A percentile compares a stretch with the other conserved stretches of the same genome.
These are phyloP conservation scores for Asterochloris sp. DNA, from an alignment of 139 green algal species.

Conservation along the genomic window DNA sequence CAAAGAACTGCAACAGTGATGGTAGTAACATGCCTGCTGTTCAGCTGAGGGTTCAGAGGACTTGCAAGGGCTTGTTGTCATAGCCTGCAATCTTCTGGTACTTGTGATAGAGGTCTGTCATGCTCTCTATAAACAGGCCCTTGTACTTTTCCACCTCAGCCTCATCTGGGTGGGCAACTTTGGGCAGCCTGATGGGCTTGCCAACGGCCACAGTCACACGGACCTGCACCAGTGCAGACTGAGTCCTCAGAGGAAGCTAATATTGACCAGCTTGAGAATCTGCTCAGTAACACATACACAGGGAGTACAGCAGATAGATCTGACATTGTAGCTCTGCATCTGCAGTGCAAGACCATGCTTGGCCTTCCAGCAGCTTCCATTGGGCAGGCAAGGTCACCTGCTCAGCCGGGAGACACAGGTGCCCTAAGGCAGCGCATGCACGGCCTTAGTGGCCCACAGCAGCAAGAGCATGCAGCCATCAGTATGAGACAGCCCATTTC, in stretches of 20 bases:
- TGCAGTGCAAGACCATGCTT: not conserved
- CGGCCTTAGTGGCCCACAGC: not conserved
- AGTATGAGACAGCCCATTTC: too few species aligned
- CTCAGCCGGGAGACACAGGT: not conserved
- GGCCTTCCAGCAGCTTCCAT: not conserved
- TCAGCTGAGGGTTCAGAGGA: conserved; percentile 22
- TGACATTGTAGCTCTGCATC: not conserved
- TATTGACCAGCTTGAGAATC: not conserved
- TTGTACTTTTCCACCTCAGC: conserved; percentile 48
- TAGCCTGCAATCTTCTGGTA: conserved; percentile 48
- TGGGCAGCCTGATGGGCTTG: conserved; percentile 50
- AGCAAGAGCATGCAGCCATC: not conserved
- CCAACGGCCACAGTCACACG: conserved; percentile 54
- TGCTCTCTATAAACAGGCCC: conserved; percentile 35
- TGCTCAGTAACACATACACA: too few species aligned
- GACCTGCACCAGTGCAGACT: not conserved
- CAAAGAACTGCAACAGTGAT: not conserved
- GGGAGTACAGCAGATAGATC: not conserved
- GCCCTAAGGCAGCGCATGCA: too few species aligned
- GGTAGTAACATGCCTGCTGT: not conserved
- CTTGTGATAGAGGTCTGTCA: conserved; percentile 44
- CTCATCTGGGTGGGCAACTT: conserved; percentile 31
- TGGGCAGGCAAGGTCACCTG: not conserved
- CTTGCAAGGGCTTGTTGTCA: conserved; percentile 27
- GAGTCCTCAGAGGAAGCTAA: not conserved